Conservation (phyloP, 192 early-diverging fungal genomes). For the Spinellus fusiger region DNA sequence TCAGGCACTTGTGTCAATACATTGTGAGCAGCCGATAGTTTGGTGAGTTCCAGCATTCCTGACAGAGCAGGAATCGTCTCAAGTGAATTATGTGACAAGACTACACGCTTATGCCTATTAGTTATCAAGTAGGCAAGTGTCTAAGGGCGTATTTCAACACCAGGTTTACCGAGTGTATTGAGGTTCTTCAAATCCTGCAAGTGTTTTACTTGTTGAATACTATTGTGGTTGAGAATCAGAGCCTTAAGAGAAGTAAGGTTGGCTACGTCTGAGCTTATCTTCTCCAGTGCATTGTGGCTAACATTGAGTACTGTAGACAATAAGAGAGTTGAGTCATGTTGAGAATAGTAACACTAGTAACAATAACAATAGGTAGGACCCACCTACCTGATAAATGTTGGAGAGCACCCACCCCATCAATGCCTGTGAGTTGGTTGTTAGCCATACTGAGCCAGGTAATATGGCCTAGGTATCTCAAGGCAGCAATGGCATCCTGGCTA, state of each 20-base stretch:
- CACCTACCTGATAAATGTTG: conserved; percentile 52
- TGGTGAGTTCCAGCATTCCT: conserved; percentile 55
- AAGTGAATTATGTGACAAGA: conserved; percentile 77
- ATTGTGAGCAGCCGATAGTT: conserved; percentile 76
- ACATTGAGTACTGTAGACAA: conserved; percentile 60
- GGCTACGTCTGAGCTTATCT: conserved; percentile 51
- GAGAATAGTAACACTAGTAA: background rate
- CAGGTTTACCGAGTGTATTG: conserved; percentile 59
- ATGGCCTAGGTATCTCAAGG: conserved; percentile 44
- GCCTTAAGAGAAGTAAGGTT: conserved; percentile 65
- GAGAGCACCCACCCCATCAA: conserved; percentile 49
- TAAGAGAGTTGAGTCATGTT: background rate
- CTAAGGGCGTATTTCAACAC: background rate
- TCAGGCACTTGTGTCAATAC: conserved; percentile 60
- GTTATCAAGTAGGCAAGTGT: background rate
- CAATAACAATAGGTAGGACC: no score
- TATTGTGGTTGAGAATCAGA: conserved; percentile 75
- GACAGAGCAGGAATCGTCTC: conserved; percentile 49
- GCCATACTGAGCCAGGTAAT: conserved; percentile 63
- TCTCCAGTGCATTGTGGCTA: conserved; percentile 56
- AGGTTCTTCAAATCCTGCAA: conserved; percentile 49
- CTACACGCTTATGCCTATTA: conserved; percentile 12
- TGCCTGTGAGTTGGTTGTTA: conserved; percentile 53
- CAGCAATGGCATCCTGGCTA: conserved; percentile 44
- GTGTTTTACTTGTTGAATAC: conserved; percentile 60